Evolutionary conservation across 148 eudicot genomes (phyloP).

Genomic region (Rhododendron kiyosumense): DNA sequence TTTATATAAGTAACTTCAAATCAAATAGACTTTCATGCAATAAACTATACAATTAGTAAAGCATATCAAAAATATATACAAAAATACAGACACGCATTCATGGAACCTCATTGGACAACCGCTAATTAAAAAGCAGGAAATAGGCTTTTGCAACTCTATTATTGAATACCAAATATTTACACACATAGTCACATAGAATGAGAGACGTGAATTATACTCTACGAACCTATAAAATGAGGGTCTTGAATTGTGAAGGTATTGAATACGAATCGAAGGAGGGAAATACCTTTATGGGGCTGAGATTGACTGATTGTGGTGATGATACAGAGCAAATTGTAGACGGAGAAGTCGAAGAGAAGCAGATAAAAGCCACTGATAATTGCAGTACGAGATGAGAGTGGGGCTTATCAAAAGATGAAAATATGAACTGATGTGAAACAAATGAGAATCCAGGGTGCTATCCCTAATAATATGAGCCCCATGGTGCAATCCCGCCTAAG

Average conservation of each 20-base stretch:
- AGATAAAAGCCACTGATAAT: slow-evolving; percentile 50
- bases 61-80: too few species aligned
- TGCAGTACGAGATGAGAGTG: neutral
- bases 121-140: neutral
- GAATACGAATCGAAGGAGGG: neutral
- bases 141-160: neutral
- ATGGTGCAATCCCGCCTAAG: too few species aligned
- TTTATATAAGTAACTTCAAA: too few species aligned
- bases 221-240: neutral
- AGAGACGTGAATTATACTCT: neutral
- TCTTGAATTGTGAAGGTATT: neutral
- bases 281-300: neutral
- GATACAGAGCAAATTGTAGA: neutral
- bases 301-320: neutral
- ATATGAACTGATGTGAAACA: neutral
- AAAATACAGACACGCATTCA: too few species aligned
- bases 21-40: too few species aligned
- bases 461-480: too few species aligned
- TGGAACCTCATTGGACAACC: neutral
- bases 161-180: neutral
- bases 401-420: neutral
- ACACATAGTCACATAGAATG: too few species aligned
- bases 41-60: too few species aligned
- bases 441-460: too few species aligned
- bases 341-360: slow-evolving; percentile 11